Conservation (phyloP, 352 stramenopile genomes). For the Globisporangium nodosum region DNA sequence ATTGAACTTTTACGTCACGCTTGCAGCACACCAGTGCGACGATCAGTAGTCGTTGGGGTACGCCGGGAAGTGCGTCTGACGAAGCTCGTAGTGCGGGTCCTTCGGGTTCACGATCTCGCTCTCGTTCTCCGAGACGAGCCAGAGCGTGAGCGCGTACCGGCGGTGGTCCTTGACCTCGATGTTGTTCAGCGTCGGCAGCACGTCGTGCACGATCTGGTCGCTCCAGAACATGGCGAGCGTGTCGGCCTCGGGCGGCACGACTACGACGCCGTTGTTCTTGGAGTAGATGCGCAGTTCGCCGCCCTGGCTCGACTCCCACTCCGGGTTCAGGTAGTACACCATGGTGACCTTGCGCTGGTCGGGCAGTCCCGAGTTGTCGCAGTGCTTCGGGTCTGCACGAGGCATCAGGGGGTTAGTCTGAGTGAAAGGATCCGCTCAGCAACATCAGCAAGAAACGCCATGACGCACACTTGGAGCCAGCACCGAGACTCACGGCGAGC, state of each 20-base stretch:
- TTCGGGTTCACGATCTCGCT: slow-evolving; percentile 39
- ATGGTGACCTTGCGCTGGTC: slow-evolving; percentile 64
- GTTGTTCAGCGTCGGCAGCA: slow-evolving; percentile 50
- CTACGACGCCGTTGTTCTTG: slow-evolving; percentile 23
- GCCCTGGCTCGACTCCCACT: slow-evolving; percentile 45
- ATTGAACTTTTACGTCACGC: not conserved
- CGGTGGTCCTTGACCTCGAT: slow-evolving; percentile 17
- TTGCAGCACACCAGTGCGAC: not conserved
- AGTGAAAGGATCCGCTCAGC: no score
- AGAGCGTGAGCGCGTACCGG: slow-evolving; percentile 86
- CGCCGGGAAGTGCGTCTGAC: slow-evolving; percentile 32
- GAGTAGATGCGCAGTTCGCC: slow-evolving; percentile 52
- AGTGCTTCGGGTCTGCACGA: slow-evolving; percentile 42
- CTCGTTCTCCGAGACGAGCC: slow-evolving; percentile 60
- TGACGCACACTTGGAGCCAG: slow-evolving; percentile 38
- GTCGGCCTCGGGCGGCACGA: slow-evolving; percentile 65
- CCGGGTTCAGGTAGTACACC: slow-evolving; percentile 73
- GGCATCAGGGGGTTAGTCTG: not conserved
- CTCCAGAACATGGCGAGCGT: slow-evolving; percentile 86
- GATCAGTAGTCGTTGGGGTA: slow-evolving; percentile 12
- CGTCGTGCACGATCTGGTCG: slow-evolving; percentile 83
- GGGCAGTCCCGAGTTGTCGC: slow-evolving; percentile 39
- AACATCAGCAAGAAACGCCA: not conserved
- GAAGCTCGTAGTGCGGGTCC: slow-evolving; percentile 29
- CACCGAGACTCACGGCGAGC: slow-evolving; percentile 43